Conservation (phyloP, 78 protist genomes). For the Emiliania huxleyi region DNA sequence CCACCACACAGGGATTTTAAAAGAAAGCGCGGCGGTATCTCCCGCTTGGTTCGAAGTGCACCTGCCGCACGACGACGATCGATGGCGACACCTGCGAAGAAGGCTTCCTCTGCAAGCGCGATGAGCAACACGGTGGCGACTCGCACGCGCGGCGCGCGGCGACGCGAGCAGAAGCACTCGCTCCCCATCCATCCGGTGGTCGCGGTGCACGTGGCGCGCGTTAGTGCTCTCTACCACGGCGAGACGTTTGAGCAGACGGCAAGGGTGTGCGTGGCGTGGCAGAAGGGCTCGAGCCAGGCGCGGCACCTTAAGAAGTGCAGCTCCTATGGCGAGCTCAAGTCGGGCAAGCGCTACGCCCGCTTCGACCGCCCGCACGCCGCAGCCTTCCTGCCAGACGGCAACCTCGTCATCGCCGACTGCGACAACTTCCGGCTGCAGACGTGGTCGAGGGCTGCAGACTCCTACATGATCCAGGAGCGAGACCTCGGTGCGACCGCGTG, state of each 20-base stretch:
- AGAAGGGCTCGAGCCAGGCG: not conserved
- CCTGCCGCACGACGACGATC: too few species aligned
- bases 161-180: not conserved
- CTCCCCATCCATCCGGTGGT: not conserved
- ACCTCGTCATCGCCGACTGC: not conserved
- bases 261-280: not conserved
- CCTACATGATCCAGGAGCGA: not conserved
- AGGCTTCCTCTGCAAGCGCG: too few species aligned
- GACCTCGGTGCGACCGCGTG: not conserved
- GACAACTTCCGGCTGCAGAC: not conserved
- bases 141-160: not conserved
- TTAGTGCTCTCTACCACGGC: not conserved
- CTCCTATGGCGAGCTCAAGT: not conserved
- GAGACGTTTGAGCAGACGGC: not conserved
- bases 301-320: not conserved
- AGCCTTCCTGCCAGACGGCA: not conserved
- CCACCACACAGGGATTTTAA: too few species aligned
- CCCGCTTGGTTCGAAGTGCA: too few species aligned
- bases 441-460: not conserved
- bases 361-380: slow-evolving; percentile 1
- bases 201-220: not conserved
- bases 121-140: not conserved
- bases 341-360: not conserved
- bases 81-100: too few species aligned
- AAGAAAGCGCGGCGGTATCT: too few species aligned